Base-by-base conservation (phyloP, 805 yeast genomes). In the Yarrowia sp. region DNA sequence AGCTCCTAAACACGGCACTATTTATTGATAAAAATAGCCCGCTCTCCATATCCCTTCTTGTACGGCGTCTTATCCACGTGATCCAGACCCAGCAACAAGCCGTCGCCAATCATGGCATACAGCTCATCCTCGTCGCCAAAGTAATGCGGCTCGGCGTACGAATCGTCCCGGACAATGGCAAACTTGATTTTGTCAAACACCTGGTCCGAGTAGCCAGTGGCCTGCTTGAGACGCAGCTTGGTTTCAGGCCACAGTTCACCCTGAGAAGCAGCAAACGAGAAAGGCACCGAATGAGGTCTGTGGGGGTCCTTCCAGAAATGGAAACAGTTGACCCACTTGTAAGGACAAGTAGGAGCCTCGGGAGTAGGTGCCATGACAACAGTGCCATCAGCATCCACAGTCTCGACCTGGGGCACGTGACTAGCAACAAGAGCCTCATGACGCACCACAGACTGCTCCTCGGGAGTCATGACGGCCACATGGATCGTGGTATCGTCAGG, bases 21-120 rank as follows among this genome's bases (percentile, higher is more conserved):
- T 33, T 65, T 68, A 72, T 81, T 84, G 65, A 85, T 85, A 57
- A 81, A 81, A 74, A 86, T 86, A 18, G 89, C 86, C 71, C 84
- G 86, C 67, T 79, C 80, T 3, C 77, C 76, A 8, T 82, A 72
- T 6, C 77, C 80, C 43, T 60, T 33, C 64, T 83, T 80, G 66
- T 86, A 81, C n/a, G 86, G 82, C 45, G 86, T 79, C 71, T 95
- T 83, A 73, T 91, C 97, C 1, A 95, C 92, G 71, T 90, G 96
- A 72, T 95, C 97, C 72, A 95, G 78, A 32, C 92, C 96, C 61
- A 95, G 77, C 36, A 79, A 80, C 66, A 83, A 86, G 66, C 86
- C 72, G 45, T 81, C 82, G 64, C 86, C 86, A 72, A 78, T 88
- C 15, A 92, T 76, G 5, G 81, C 78, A 48, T 83, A 35, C 48